Base-by-base conservation (phyloP, 495 filamentous ascomycete genomes). In the Sporormia fimetaria region DNA sequence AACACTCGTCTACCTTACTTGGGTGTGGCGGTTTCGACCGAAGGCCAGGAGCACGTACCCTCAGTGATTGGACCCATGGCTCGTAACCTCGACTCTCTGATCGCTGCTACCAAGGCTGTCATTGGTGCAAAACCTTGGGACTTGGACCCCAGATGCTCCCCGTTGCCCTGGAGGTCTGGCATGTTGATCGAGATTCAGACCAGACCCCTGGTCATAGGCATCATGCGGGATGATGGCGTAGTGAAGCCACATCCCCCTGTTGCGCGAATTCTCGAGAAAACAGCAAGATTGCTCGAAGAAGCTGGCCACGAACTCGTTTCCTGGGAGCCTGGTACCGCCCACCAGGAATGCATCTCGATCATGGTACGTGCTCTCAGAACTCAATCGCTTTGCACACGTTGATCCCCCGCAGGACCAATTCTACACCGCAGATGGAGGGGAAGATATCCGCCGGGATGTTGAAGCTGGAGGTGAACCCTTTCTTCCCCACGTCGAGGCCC, bases 351-450 rank as follows among this genome's bases (percentile, higher is more conserved):
- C 45, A 69, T 68, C 15, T 49, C 62, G 18, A 56, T 69, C 20
- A 65, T 73, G 64, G 68, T 56, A 36, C 9, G 33, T 10, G n/a
- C n/a, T 14, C 23, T 12, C 16, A 69, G 40, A 38, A 21, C 5
- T 53, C 30, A 2, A 2, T 30, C 2, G n/a, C 9, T 10, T 28
- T 17, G 14, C 1, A 27, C 22, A 12, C 12, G 21, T 21, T 11
- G 9, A 17, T 3, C 6, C 7, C 20, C 10, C 9, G 8, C 10
- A 59, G 41, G 40, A 48, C 27, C 26, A 47, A 15, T 74, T 66
- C 42, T 76, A 73, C 44, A 63, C 66, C 1, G 70, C 62, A 2
- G 69, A 75, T 35, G 74, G 74, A 0, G 65, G 66, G 14, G 71
- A 71, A 43, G 74, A 75, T 38, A 67, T 77, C 23, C 52, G 63